Evolutionary conservation across 2,329 filamentous ascomycete genomes (phyloP).

Genomic region (Pyricularia sp.): DNA sequence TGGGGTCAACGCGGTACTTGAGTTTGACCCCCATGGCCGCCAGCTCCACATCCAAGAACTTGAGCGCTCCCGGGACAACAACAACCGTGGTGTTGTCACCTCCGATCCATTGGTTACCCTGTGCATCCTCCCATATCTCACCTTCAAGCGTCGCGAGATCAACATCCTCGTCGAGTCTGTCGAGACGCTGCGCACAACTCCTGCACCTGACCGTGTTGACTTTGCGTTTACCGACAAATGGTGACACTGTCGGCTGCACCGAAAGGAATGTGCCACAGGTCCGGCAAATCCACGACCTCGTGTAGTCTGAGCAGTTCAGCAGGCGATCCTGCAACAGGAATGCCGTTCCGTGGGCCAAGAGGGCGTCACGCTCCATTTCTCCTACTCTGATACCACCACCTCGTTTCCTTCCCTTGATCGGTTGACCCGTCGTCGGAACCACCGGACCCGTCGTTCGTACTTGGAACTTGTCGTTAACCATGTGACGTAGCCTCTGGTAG

Average conservation of each 20-base stretch:
- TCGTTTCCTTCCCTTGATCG: slow-evolving; percentile 92
- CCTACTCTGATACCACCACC: slow-evolving; percentile 98
- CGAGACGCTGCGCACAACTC: slow-evolving; percentile 58
- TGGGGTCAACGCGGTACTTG: slow-evolving; percentile 62
- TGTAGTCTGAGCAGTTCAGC: slow-evolving; percentile 95
- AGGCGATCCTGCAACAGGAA: slow-evolving; percentile 92
- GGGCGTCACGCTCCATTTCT: slow-evolving; percentile 96
- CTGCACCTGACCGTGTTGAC: slow-evolving; percentile 68
- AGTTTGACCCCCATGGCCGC: slow-evolving; percentile 94
- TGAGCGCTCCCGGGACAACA: slow-evolving; percentile 84
- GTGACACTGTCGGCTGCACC: slow-evolving; percentile 68
- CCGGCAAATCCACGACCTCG: slow-evolving; percentile 81
- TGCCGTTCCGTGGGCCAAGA: slow-evolving; percentile 89
- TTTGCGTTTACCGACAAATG: slow-evolving; percentile 54
- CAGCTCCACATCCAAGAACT: slow-evolving; percentile 89
- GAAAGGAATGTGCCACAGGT: slow-evolving; percentile 85
- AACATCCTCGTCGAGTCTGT: slow-evolving; percentile 47
- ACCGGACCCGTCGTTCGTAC: slow-evolving; percentile 93
- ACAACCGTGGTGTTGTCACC: slow-evolving; percentile 88
- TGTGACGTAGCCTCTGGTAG: slow-evolving; percentile 96
- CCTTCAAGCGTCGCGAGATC: slow-evolving; percentile 49
- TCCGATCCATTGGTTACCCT: slow-evolving; percentile 74
- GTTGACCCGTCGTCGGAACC: slow-evolving; percentile 83
- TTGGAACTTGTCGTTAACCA: slow-evolving; percentile 99
- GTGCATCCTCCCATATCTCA: slow-evolving; percentile 88